phyloP scores from a whole-genome alignment of 805 yeast species.

The Wickerhamiella bombiphila region DNA sequence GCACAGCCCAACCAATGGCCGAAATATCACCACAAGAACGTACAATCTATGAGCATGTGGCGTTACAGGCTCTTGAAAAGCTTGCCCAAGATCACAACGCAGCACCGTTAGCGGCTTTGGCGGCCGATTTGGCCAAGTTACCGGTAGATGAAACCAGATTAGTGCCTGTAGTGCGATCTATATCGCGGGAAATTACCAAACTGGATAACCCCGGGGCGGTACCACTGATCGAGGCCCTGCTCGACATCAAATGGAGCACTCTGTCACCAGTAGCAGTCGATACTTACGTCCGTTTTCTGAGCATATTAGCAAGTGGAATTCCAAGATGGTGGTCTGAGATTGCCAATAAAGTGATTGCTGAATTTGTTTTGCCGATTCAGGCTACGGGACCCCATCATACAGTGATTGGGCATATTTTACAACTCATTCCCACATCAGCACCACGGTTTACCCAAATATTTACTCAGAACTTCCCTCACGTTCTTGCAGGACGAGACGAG shows the following conservation, averaged over 20 bases:
- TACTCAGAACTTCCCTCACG: slow-evolving; percentile 56
- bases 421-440: slow-evolving; percentile 69
- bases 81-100: slow-evolving; percentile 5
- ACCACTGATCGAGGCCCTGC: slow-evolving; percentile 43
- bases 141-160: slow-evolving; percentile 29
- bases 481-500: slow-evolving; percentile 32
- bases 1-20: too few species aligned
- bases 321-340: slow-evolving; percentile 88
- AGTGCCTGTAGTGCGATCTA: slow-evolving; percentile 37
- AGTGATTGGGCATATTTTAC: slow-evolving; percentile 47
- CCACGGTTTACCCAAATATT: slow-evolving; percentile 46
- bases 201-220: slow-evolving; percentile 38
- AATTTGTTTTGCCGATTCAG: slow-evolving; percentile 31
- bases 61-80: slow-evolving; percentile 10
- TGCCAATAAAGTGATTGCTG: slow-evolving; percentile 49
- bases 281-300: slow-evolving; percentile 54
- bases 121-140: slow-evolving; percentile 4
- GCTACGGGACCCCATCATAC: slow-evolving; percentile 41
- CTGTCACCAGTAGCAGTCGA: slow-evolving; percentile 31
- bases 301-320: slow-evolving; percentile 64
- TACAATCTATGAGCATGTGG: slow-evolving; percentile 8
- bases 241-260: slow-evolving; percentile 50
- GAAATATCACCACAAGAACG: too few species aligned
- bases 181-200: slow-evolving; percentile 51
- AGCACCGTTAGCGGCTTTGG: slow-evolving; percentile 4